phyloP scores from a whole-genome alignment of 306 rosid genomes.

The Prunus mume region DNA sequence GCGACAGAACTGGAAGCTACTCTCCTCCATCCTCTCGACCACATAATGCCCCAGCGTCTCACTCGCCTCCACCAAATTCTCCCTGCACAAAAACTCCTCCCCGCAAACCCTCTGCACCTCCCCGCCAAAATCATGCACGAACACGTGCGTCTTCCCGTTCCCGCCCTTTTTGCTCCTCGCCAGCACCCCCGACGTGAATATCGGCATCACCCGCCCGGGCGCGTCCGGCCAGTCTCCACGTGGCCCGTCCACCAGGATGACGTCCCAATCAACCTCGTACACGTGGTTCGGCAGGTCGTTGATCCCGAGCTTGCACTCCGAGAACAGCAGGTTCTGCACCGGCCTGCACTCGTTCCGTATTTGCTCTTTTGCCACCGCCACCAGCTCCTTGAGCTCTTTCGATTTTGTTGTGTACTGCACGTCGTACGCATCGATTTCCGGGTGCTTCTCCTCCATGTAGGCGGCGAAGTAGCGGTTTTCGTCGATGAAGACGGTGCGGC shows the following conservation, averaged over 20 bases:
- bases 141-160: constrained; percentile 80
- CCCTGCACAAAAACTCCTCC: constrained; percentile 72
- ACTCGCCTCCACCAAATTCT: constrained; percentile 77
- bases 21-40: constrained; percentile 79
- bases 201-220: constrained; percentile 80
- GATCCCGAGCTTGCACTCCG: constrained; percentile 79
- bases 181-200: constrained; percentile 83
- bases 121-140: constrained; percentile 72
- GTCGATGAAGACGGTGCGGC: constrained; percentile 84
- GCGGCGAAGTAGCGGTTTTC: constrained; percentile 96
- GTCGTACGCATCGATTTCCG: constrained; percentile 86
- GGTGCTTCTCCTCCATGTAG: constrained; percentile 76
- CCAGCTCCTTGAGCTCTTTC: constrained; percentile 61
- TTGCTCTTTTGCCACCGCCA: constrained; percentile 60
- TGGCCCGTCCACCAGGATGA: constrained; percentile 83
- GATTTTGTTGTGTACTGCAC: constrained; percentile 86
- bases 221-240: constrained; percentile 92
- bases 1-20: constrained; percentile 68
- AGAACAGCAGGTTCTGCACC: constrained; percentile 81
- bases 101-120: constrained; percentile 62
- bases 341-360: constrained; percentile 81
- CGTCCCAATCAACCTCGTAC: constrained; percentile 90
- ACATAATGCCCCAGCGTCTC: constrained; percentile 73
- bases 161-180: constrained; percentile 93
- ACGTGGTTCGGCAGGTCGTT: constrained; percentile 95